Evolutionary conservation across 176 grass and related monocot species (phyloP).

Genomic region (Rhynchospora breviuscula): DNA sequence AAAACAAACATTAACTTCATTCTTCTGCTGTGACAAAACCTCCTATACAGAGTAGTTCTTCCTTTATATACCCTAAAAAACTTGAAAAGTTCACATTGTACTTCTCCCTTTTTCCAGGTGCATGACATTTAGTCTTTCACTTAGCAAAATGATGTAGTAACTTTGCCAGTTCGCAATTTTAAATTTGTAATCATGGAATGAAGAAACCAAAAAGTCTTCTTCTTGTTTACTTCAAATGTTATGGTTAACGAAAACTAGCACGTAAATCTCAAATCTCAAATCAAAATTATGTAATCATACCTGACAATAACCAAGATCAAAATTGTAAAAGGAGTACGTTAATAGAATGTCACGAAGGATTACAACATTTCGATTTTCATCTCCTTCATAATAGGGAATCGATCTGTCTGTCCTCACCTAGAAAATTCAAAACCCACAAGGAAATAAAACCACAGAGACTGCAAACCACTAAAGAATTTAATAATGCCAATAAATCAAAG

Average conservation of each 20-base stretch:
- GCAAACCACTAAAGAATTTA: conserved; percentile 18
- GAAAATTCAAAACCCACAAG: conserved; percentile 23
- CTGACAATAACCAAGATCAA: conserved; percentile 98
- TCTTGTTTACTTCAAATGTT: not conserved
- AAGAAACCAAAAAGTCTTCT: not conserved
- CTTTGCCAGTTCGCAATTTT: not conserved
- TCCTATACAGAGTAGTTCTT: not conserved
- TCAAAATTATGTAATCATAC: conserved; percentile 36
- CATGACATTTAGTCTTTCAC: not conserved
- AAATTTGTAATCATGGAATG: not conserved
- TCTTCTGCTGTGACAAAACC: not conserved
- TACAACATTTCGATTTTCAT: conserved; percentile 81
- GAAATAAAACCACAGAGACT: conserved; percentile 24
- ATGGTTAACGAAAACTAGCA: not conserved
- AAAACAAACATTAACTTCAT: not conserved
- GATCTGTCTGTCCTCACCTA: conserved; percentile 99
- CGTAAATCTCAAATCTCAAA: not conserved
- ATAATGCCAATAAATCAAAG: conserved; percentile 6
- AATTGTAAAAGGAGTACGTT: conserved; percentile 99
- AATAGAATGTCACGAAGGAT: conserved; percentile 88
- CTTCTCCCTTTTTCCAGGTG: not conserved
- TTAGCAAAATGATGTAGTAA: not conserved
- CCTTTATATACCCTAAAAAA: not conserved
- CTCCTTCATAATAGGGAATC: conserved; percentile 89
- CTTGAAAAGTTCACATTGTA: not conserved